These are phyloP conservation scores for Hsuehochloa calcarea DNA, from an alignment of 176 grass and related monocot genomes.

Conservation along the genomic window DNA sequence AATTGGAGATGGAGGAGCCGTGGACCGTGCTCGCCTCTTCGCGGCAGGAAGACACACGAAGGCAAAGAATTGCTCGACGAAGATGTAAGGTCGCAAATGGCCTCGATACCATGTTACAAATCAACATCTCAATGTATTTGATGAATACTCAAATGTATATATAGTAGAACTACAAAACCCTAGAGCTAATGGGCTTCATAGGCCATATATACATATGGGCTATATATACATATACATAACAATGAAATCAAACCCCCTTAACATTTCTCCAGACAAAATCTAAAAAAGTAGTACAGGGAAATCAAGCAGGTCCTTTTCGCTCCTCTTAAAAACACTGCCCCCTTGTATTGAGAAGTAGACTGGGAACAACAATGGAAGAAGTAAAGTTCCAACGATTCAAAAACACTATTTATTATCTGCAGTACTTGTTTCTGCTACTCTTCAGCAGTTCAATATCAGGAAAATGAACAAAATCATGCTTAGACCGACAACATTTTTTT, in stretches of 20 bases:
- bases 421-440: background rate
- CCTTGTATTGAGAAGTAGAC: background rate
- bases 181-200: too few species aligned
- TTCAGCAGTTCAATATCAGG: background rate
- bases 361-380: background rate
- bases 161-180: too few species aligned
- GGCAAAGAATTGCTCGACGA: too few species aligned
- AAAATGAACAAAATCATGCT: background rate
- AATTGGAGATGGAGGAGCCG: too few species aligned
- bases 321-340: background rate
- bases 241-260: background rate
- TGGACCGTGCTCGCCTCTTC: too few species aligned
- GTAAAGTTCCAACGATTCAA: background rate
- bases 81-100: too few species aligned
- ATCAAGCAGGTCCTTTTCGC: background rate
- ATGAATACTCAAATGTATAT: too few species aligned
- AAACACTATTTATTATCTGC: background rate
- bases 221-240: too few species aligned
- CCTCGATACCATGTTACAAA: too few species aligned
- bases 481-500: background rate
- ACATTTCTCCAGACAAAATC: background rate
- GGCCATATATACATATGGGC: too few species aligned
- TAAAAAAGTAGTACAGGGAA: background rate
- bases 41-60: too few species aligned
- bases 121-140: too few species aligned